These are phyloP conservation scores for Marasmius oreades DNA, from an alignment of 1,284 basidiomycete genomes.

Conservation along the genomic window DNA sequence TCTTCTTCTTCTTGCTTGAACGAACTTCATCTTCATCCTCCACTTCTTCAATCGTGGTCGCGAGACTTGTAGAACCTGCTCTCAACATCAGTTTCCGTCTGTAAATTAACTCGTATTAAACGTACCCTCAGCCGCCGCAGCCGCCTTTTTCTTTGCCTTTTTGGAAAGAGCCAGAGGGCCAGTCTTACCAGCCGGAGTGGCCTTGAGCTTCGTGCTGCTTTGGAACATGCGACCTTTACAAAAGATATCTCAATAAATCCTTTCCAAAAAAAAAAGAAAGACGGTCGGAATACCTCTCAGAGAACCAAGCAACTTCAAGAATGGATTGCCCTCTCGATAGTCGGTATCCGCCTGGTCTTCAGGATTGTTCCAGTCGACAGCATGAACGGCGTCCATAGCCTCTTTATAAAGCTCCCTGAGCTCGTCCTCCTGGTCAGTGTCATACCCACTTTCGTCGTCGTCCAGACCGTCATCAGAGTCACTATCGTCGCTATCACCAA, in stretches of 20 bases:
- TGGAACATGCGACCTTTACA: slow-evolving; percentile 66
- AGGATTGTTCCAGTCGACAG: slow-evolving; percentile 52
- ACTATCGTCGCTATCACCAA: slow-evolving; percentile 35
- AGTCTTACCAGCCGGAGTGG: slow-evolving; percentile 16
- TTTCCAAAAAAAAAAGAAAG: slow-evolving; percentile 11
- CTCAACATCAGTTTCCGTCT: slow-evolving; percentile 10
- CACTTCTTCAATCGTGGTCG: slow-evolving; percentile 62
- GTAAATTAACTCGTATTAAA: no score
- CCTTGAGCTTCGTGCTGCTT: slow-evolving; percentile 52
- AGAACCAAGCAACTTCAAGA: slow-evolving; percentile 67
- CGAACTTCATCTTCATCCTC: slow-evolving; percentile 49
- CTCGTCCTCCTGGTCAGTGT: slow-evolving; percentile 66
- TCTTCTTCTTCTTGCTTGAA: slow-evolving; percentile 56
- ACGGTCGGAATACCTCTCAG: slow-evolving; percentile 49
- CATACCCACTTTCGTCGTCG: slow-evolving; percentile 47
- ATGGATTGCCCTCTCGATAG: slow-evolving; percentile 58
- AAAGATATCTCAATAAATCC: no score
- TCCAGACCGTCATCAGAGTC: slow-evolving; percentile 22
- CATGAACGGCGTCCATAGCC: slow-evolving; percentile 66
- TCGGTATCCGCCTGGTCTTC: slow-evolving; percentile 34
- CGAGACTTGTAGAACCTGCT: slow-evolving; percentile 31
- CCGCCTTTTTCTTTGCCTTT: neutral
- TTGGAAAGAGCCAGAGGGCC: slow-evolving; percentile 13
- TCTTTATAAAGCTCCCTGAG: slow-evolving; percentile 57
- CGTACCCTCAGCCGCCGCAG: neutral